Conservation (phyloP, 495 filamentous ascomycete species). For the Cercophora sp. region DNA sequence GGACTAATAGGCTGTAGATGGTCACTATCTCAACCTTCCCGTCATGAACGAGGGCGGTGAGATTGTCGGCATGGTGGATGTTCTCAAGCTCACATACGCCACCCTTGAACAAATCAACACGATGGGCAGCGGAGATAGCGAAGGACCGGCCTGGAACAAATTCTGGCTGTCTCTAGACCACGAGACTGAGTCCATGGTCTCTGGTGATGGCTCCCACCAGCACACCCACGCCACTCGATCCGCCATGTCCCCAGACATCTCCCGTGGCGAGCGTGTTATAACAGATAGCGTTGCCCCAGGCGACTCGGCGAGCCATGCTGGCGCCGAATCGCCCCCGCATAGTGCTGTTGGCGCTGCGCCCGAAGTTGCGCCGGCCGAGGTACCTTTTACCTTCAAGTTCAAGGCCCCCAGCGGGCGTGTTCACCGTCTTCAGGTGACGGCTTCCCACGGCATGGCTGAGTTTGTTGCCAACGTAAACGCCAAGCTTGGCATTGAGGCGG, state of each 20-base stretch:
- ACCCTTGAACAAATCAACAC: conserved; percentile 89
- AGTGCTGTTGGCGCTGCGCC: conserved; percentile 45
- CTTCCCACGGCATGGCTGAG: conserved; percentile 74
- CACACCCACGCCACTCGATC: conserved; percentile 47
- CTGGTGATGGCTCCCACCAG: conserved; percentile 66
- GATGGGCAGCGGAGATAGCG: conserved; percentile 71
- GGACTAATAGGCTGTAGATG: conserved; percentile 55
- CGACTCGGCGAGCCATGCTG: conserved; percentile 92
- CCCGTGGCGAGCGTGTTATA: conserved; percentile 47
- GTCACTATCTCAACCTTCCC: conserved; percentile 94
- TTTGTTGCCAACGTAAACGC: conserved; percentile 73
- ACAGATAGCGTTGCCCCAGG: conserved; percentile 82
- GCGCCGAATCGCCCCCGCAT: conserved; percentile 69
- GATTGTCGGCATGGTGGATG: conserved; percentile 99
- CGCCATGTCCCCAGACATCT: conserved; percentile 72
- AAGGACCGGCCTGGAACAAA: conserved; percentile 98
- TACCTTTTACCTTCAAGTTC: conserved; percentile 97
- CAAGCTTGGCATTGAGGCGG: conserved; percentile 85
- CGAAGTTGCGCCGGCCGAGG: conserved; percentile 55
- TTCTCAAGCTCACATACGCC: conserved; percentile 95
- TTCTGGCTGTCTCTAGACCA: conserved; percentile 98
- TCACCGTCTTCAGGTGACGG: conserved; percentile 81
- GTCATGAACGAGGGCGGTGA: conserved; percentile 97
- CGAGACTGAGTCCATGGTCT: conserved; percentile 94
- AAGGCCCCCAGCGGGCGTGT: conserved; percentile 96